Base-by-base conservation (phyloP, 2,329 filamentous ascomycete species). In the Pseudomassariella vexata region DNA sequence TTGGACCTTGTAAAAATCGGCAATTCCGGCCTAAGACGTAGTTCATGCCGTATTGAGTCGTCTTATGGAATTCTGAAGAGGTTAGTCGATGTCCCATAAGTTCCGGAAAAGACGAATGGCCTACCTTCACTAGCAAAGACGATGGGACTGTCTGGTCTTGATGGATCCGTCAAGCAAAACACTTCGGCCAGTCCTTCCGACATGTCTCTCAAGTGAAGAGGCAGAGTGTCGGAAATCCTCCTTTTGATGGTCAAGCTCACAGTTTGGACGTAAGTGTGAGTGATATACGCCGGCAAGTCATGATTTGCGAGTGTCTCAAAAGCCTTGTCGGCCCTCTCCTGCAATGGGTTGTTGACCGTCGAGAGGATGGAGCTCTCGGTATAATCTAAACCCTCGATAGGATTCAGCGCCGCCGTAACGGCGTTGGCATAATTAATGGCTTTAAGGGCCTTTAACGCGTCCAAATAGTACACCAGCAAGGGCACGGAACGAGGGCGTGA, bases 11-110 rank as follows among this genome's bases (percentile, higher is more conserved):
- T 2, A 89, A 68, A 46, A 89, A 88, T 6, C 84, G 76, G 46
- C 84, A 88, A 41, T 89, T 89, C 19, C 81, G 75, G 0, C 84
- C 84, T 12, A 89, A 72, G 3, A 79, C 73, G 49, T 88, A 85
- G 35, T 68, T 70, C 59, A 83, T 76, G 4, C 81, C 81, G 48
- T 87, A 88, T 42, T 87, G 80, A 0, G 82, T 87, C 5, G 80
- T 84, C 28, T 74, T 69, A 44, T 85, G 73, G 45, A 86, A 88
- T 54, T 85, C 82, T 83, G 37, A 9, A 18, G 16, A 12, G 12
- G 26, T 17, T 7, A 17, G 19, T 9, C 16, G 8, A 7, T 26
- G 24, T 26, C 24, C 11, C n/a, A 15, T 26, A 26, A 26, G 9
- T 26, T 8, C 7, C 8, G 12, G 12, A 16, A 38, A 22, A 17